Conservation (phyloP, 306 rosid species). For the Glycine soja region DNA sequence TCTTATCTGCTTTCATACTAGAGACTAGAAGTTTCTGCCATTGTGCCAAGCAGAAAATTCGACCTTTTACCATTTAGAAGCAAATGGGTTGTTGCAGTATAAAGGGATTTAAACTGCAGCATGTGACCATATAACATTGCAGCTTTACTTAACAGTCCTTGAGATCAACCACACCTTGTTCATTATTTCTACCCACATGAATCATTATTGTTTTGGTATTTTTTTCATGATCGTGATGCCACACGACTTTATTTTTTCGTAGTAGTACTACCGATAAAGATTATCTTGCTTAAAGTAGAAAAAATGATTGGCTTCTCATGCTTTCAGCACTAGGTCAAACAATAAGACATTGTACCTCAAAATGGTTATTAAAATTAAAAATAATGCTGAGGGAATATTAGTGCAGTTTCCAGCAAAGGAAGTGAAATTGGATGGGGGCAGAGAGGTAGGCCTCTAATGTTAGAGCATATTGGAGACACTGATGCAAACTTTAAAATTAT, state of each 20-base stretch:
- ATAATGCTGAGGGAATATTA: conserved; percentile 36
- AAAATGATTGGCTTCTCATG: conserved; percentile 45
- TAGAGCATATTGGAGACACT: conserved; percentile 56
- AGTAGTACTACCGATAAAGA: conserved; percentile 26
- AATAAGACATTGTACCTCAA: conserved; percentile 48
- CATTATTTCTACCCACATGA: conserved; percentile 47
- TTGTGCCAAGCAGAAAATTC: conserved; percentile 21
- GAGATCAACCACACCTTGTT: conserved; percentile 32
- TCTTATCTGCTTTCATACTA: conserved; percentile 47
- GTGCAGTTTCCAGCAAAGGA: conserved; percentile 43
- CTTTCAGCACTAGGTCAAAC: conserved; percentile 47
- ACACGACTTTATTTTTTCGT: not conserved
- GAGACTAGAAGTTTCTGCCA: conserved; percentile 28
- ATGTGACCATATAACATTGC: conserved; percentile 28
- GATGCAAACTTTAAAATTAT: conserved; percentile 47
- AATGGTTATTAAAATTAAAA: conserved; percentile 14
- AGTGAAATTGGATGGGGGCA: conserved; percentile 26
- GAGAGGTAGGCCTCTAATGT: conserved; percentile 48
- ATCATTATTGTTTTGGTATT: conserved; percentile 46
- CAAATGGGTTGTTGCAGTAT: not conserved
- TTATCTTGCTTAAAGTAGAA: conserved; percentile 39
- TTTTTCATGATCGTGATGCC: conserved; percentile 37
- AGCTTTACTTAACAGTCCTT: conserved; percentile 16
- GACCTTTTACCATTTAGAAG: conserved; percentile 12
- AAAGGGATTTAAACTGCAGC: conserved; percentile 16